Base-by-base conservation (phyloP, 225 moss, liverwort and hornwort species). In the Asterella californica region DNA sequence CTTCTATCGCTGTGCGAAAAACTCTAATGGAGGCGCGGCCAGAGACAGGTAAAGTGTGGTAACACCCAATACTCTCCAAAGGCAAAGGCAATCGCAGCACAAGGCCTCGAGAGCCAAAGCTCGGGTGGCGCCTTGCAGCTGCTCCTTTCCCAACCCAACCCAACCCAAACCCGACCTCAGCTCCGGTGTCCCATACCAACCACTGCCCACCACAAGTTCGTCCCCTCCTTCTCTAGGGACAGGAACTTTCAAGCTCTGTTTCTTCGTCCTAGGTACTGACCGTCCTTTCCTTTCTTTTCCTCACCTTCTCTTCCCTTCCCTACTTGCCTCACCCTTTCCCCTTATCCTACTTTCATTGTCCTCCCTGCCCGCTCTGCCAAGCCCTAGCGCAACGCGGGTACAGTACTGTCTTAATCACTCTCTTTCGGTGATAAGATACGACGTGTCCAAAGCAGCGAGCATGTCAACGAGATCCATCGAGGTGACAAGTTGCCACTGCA, bases 301-400 rank as follows among this genome's bases (percentile, higher is more conserved):
- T 25, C 33, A 8, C 10, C n/a, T 34, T 32, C 30, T 7, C 76
- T 57, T 59, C 33, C 50, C 15, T 10, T 5, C n/a, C 33, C 10
- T 34, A 2, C 53, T 52, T 30, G 32, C 74, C 74, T 74, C 17
- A 32, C 52, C 74, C 48, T 50, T 25, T 33, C 60, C 57, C 60
- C 76, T 59, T 76, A 76, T 76, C 76, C 76, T 57, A 59, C 32
- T 19, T 8, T 24, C 5, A 12, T 15, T 61, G 19, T 27, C n/a
- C 32, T 27, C 1, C 68, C 68, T 69, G 54, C 34, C 76, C 50
- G 29, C 61, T n/a, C 61, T 75, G 46, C 69, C 50, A 52, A 79
- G 79, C 79, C 79, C 79, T 79, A 79, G 79, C 79, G 60, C 53
- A 70, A 54, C 34, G 52, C 79, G 77, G 77, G 77, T 63, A 77